Percentiles rank a stretch among this genome's conserved stretches.
phyloP scores from a whole-genome alignment of 2,329 filamentous ascomycete species.

The Aspergillus ruber region DNA sequence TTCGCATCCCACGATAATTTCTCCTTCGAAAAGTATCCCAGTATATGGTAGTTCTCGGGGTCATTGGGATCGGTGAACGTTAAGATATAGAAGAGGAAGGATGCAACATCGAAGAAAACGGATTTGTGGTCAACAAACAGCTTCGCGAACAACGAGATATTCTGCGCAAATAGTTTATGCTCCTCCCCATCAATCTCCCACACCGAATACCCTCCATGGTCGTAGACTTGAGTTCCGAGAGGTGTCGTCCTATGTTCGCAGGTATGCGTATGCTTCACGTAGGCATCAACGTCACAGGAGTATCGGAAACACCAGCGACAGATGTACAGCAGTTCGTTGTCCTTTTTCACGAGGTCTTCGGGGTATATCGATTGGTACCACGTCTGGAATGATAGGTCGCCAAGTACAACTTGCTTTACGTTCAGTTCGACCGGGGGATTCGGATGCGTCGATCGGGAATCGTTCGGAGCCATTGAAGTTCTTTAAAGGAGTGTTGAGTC shows the following conservation, averaged over 20 bases:
- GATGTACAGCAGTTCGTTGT: slow-evolving; percentile 64
- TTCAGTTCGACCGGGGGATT: slow-evolving; percentile 57
- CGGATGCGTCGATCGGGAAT: slow-evolving; percentile 18
- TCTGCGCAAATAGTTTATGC: slow-evolving; percentile 86
- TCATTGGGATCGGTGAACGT: slow-evolving; percentile 59
- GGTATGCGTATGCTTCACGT: slow-evolving; percentile 34
- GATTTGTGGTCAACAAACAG: slow-evolving; percentile 97
- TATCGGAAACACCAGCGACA: slow-evolving; percentile 96
- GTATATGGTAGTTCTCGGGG: slow-evolving; percentile 51
- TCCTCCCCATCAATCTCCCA: slow-evolving; percentile 90
- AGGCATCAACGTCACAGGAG: slow-evolving; percentile 43
- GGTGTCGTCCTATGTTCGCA: slow-evolving; percentile 51
- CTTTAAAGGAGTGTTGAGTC: background rate
- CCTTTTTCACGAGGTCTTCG: slow-evolving; percentile 55
- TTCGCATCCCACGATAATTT: slow-evolving; percentile 99
- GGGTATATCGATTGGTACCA: slow-evolving; percentile 92
- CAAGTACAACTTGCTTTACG: slow-evolving; percentile 79
- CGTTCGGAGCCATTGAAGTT: slow-evolving; percentile 23
- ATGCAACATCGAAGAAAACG: slow-evolving; percentile 92
- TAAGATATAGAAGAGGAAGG: slow-evolving; percentile 91
- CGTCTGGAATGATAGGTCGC: slow-evolving; percentile 73
- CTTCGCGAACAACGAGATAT: slow-evolving; percentile 91
- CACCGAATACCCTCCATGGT: slow-evolving; percentile 72
- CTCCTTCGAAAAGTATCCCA: slow-evolving; percentile 98
- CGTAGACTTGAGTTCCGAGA: slow-evolving; percentile 70